Percentiles rank a stretch among this genome's conserved stretches.
Conservation (phyloP, 2,329 filamentous ascomycete species). For the Diaporthe ilicicola region DNA sequence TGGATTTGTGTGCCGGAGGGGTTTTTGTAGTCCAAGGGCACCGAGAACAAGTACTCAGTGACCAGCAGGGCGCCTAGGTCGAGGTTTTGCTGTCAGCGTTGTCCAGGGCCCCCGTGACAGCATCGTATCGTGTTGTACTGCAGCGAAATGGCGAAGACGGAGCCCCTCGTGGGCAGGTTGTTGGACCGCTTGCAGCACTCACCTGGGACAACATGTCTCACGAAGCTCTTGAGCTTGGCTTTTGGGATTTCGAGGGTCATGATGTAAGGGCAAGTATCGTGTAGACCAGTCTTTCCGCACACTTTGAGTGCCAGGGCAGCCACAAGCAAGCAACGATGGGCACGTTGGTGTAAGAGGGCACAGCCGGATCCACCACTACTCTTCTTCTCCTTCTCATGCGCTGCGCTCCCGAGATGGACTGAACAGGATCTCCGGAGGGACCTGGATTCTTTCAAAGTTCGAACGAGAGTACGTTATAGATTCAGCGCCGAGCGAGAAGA, state of each 20-base stretch:
- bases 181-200: neutral
- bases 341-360: neutral
- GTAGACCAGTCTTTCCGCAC: neutral
- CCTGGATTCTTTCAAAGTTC: neutral
- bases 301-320: neutral
- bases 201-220: conserved; percentile 29
- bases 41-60: conserved; percentile 86
- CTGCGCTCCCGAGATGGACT: neutral
- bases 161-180: too few relatives aligned
- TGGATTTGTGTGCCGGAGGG: conserved; percentile 69
- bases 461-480: neutral
- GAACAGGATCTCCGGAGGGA: neutral
- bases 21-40: conserved; percentile 80
- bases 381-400: neutral
- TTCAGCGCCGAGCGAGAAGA: neutral
- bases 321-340: neutral
- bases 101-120: neutral
- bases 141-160: neutral
- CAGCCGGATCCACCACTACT: neutral
- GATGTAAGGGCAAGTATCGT: neutral
- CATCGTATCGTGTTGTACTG: too few relatives aligned
- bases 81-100: neutral
- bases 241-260: conserved; percentile 29
- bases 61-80: conserved; percentile 74
- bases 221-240: conserved; percentile 25